Evolutionary conservation across 139 green algal species (phyloP).

Genomic region (Diplosphaera chodatii): DNA sequence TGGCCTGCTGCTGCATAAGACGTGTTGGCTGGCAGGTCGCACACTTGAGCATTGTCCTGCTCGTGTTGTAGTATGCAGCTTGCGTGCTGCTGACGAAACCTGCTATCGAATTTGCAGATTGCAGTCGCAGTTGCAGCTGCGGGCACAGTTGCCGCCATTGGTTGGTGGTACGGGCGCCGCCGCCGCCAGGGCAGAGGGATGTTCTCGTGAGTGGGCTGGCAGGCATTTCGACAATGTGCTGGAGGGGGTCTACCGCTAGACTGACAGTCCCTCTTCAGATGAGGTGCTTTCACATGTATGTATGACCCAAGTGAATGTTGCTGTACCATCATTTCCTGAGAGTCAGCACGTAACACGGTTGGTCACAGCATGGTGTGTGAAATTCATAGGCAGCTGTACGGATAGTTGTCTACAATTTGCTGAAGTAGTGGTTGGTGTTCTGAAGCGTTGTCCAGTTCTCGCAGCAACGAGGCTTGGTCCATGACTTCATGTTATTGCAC

Average conservation of each 20-base stretch:
- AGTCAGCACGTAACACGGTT: too few relatives aligned
- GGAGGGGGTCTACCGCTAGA: too few relatives aligned
- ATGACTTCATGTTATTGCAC: background rate
- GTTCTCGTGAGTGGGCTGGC: background rate
- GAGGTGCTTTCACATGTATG: too few relatives aligned
- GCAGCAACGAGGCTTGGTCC: background rate
- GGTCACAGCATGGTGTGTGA: too few relatives aligned
- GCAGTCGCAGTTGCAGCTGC: constrained; percentile 2
- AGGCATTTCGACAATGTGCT: too few relatives aligned
- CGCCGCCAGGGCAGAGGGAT: background rate
- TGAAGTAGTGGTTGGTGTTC: background rate
- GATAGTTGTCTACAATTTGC: too few relatives aligned
- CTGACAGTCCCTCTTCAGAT: too few relatives aligned
- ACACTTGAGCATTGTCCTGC: background rate
- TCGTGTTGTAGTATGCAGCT: background rate
- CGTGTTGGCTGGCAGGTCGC: too few relatives aligned
- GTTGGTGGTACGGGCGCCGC: constrained; percentile 9
- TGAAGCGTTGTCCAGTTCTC: background rate
- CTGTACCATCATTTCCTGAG: too few relatives aligned
- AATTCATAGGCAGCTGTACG: too few relatives aligned
- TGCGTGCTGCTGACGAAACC: background rate
- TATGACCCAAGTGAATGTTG: too few relatives aligned
- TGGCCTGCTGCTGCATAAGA: too few relatives aligned
- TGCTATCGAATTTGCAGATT: background rate
- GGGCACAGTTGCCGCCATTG: constrained; percentile 1